A percentile compares a stretch with the other conserved stretches of the same genome.
phyloP scores from a whole-genome alignment of 805 yeast species.

The Suhomyces sp. region DNA sequence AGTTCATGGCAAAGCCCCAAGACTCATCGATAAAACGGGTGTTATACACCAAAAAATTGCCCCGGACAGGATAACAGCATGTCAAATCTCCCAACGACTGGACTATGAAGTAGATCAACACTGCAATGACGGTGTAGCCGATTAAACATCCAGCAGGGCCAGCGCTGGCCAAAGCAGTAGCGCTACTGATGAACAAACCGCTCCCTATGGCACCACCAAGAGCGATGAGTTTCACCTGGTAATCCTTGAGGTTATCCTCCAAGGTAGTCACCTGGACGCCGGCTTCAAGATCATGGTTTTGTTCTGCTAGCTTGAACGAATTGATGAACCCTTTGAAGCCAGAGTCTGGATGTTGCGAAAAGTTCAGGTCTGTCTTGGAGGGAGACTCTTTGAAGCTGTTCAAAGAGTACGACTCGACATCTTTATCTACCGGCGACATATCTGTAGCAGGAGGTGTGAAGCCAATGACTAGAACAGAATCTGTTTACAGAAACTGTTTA shows the following conservation, averaged over 20 bases:
- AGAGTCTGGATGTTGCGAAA: slow-evolving; percentile 2
- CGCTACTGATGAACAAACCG: slow-evolving; percentile 20
- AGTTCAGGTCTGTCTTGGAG: not conserved
- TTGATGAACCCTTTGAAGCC: slow-evolving; percentile 3
- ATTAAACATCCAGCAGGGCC: slow-evolving; percentile 21
- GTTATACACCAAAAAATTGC: slow-evolving; percentile 13
- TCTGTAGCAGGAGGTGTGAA: not conserved
- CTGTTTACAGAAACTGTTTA: no score
- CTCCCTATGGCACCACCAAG: slow-evolving; percentile 21
- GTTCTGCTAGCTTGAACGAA: slow-evolving; percentile 8
- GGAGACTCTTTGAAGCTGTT: slow-evolving; percentile 1
- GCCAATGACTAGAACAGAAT: no score
- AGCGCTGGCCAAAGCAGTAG: slow-evolving; percentile 15
- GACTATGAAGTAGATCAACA: slow-evolving; percentile 12
- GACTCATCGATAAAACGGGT: slow-evolving; percentile 23
- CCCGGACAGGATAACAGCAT: slow-evolving; percentile 13
- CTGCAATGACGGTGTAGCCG: slow-evolving; percentile 14
- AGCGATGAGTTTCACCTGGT: slow-evolving; percentile 17
- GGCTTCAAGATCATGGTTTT: slow-evolving; percentile 6
- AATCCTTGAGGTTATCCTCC: slow-evolving; percentile 13
- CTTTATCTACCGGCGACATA: slow-evolving; percentile 3
- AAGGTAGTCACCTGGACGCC: slow-evolving; percentile 8
- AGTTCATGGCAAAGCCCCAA: slow-evolving; percentile 23
- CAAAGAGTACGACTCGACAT: slow-evolving; percentile 4
- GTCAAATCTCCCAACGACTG: slow-evolving; percentile 15